Evolutionary conservation across 2,329 filamentous ascomycete species (phyloP), one percentile per base, ranked within the genome.

Genomic region (Pyrenophora graminea): DNA sequence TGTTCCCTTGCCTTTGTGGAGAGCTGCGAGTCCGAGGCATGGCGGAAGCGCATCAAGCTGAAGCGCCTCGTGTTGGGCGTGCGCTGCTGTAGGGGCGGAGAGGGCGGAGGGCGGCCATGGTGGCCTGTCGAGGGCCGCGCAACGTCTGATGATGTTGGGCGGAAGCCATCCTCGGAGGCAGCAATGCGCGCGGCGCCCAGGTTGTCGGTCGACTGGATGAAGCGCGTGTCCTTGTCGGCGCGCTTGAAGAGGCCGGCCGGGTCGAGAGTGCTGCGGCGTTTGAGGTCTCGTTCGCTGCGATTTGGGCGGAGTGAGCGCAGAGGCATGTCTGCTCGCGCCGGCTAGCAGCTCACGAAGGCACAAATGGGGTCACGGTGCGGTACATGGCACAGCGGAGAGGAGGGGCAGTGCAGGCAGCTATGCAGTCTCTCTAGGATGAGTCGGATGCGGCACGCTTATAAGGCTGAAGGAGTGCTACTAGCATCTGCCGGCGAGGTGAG

Each of bases 11-110:
- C 87, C 70, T 85, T 84, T 25, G 85, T 79, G 9, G 90, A 91
- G 55, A 97, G 77, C 73, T 97, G 91, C 43, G 91, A 89, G 76
- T 97, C 93, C 7, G 92, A 97, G 55, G 91, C 92, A 82, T 96
- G 92, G 66, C 91, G 89, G 72, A 94, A 91, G 68, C 88, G 87
- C 76, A 96, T 79, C 73, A 96, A 73, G 66, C 81, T 85, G 71
- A 87, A 85, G 49, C 83, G 77, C 60, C 81, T 75, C 52, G 74
- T 74, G 58, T 67, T 72, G 50, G 74, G 68, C 39, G 69, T 68
- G 59, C 67, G 63, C 36, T 71, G 62, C 52, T 73, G 70, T 30
- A 69, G 51, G 34, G 65, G 64, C 39, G 71, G 66, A 47, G 71
- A 67, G 38, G 71, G 61, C 32, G 54, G 64, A 45, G 60, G 56